Evolutionary conservation across 805 yeast species (phyloP).

Genomic region (Candida ovalis): DNA sequence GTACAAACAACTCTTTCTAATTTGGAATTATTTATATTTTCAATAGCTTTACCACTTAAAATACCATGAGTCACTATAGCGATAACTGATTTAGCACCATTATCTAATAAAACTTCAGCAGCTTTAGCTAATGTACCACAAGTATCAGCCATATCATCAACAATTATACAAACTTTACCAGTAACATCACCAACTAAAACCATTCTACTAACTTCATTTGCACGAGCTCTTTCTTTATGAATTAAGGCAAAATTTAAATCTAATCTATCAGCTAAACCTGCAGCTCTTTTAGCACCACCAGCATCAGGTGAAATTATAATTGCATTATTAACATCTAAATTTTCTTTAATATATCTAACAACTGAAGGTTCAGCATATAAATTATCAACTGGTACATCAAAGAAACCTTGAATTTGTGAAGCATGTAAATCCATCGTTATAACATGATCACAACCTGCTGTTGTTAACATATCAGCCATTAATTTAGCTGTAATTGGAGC

Average conservation of each 20-base stretch:
- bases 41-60: slow-evolving; percentile 68
- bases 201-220: slow-evolving; percentile 82
- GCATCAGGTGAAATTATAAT: slow-evolving; percentile 85
- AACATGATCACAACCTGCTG: slow-evolving; percentile 84
- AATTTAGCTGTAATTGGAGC: slow-evolving; percentile 85
- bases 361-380: slow-evolving; percentile 82
- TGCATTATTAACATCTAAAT: slow-evolving; percentile 53
- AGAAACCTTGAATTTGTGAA: slow-evolving; percentile 86
- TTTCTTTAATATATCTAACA: slow-evolving; percentile 66
- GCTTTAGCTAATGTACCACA: slow-evolving; percentile 86
- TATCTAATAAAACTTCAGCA: slow-evolving; percentile 66
- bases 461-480: slow-evolving; percentile 76
- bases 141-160: slow-evolving; percentile 89
- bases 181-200: slow-evolving; percentile 82
- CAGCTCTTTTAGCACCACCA: slow-evolving; percentile 90
- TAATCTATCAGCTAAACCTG: slow-evolving; percentile 73
- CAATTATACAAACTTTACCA: slow-evolving; percentile 69
- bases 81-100: slow-evolving; percentile 67
- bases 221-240: slow-evolving; percentile 80
- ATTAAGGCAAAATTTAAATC: slow-evolving; percentile 80
- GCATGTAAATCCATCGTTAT: slow-evolving; percentile 87
- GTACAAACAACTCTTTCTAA: slow-evolving; percentile 72
- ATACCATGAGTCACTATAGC: slow-evolving; percentile 85
- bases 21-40: slow-evolving; percentile 64
- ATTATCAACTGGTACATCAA: slow-evolving; percentile 79